phyloP scores from a whole-genome alignment of 1,284 basidiomycete genomes.

The Laetiporus sulphureus region DNA sequence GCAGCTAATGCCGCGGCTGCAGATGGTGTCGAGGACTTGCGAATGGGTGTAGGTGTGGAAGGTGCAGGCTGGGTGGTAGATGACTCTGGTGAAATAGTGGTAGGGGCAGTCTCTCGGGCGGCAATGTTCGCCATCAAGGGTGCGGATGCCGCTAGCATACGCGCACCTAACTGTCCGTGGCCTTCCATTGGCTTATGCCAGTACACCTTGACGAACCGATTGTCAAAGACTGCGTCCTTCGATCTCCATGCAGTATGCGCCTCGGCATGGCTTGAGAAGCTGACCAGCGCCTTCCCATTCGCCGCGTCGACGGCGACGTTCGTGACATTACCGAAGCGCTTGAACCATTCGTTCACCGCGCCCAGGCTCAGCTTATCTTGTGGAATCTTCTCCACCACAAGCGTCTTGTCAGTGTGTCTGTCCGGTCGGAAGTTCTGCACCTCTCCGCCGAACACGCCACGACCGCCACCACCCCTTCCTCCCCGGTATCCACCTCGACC shows the following conservation, averaged over 20 bases:
- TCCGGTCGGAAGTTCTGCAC: slow-evolving; percentile 61
- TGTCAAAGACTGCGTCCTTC: slow-evolving; percentile 90
- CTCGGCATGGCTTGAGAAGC: slow-evolving; percentile 80
- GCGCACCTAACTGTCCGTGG: slow-evolving; percentile 69
- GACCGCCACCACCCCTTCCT: slow-evolving; percentile 32
- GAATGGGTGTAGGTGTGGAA: slow-evolving; percentile 17
- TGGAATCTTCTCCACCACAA: slow-evolving; percentile 94
- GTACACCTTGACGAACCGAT: slow-evolving; percentile 91
- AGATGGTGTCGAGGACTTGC: slow-evolving; percentile 27
- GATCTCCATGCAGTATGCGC: slow-evolving; percentile 88
- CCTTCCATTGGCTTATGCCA: slow-evolving; percentile 91
- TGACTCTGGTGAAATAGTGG: slow-evolving; percentile 15
- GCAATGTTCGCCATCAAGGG: slow-evolving; percentile 58
- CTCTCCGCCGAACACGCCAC: slow-evolving; percentile 50
- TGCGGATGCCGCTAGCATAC: slow-evolving; percentile 74
- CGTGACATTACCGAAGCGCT: slow-evolving; percentile 88
- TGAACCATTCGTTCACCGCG: slow-evolving; percentile 85
- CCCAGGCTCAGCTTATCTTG: slow-evolving; percentile 74
- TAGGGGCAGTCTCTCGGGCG: slow-evolving; percentile 19
- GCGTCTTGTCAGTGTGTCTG: slow-evolving; percentile 71
- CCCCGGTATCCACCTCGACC: slow-evolving; percentile 17
- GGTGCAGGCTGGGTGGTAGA: slow-evolving; percentile 12
- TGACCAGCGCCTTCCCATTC: slow-evolving; percentile 79
- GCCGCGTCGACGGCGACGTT: slow-evolving; percentile 82
- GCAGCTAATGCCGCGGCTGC: slow-evolving; percentile 50